A percentile compares a stretch with the other conserved stretches of the same genome.
phyloP scores from a whole-genome alignment of 331 rosid genomes.

The Malus hybrid region DNA sequence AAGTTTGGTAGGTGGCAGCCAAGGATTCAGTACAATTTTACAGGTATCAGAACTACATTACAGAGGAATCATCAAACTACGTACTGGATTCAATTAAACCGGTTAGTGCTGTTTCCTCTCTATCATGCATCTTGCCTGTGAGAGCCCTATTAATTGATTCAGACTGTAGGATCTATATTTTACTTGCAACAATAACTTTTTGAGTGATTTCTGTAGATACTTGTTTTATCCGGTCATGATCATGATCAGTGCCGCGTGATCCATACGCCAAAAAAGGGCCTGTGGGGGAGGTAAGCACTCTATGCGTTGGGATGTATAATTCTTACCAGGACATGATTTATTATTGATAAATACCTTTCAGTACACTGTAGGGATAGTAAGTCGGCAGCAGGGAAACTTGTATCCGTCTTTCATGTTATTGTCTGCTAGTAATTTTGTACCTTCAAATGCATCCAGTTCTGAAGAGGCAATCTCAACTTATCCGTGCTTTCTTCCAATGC shows the following conservation, averaged over 20 bases:
- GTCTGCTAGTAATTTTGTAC: slow-evolving; percentile 43
- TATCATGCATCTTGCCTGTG: slow-evolving; percentile 2
- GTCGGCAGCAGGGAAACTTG: slow-evolving; percentile 88
- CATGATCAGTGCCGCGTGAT: slow-evolving; percentile 71
- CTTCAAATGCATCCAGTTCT: slow-evolving; percentile 39
- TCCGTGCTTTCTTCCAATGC: slow-evolving; percentile 68
- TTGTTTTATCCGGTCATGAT: slow-evolving; percentile 77
- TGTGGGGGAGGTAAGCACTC: slow-evolving; percentile 54
- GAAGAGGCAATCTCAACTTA: slow-evolving; percentile 46
- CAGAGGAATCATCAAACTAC: slow-evolving; percentile 43
- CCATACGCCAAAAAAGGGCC: slow-evolving; percentile 47
- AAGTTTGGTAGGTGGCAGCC: slow-evolving; percentile 8
- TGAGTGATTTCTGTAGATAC: slow-evolving; percentile 38
- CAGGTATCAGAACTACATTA: slow-evolving; percentile 65
- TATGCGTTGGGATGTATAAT: slow-evolving; percentile 7
- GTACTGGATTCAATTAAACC: slow-evolving; percentile 54
- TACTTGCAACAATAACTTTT: too few species aligned
- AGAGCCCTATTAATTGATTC: too few species aligned
- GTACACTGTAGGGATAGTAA: slow-evolving; percentile 78
- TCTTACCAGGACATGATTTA: slow-evolving; percentile 13
- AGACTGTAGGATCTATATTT: background rate
- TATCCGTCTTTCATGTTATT: slow-evolving; percentile 81
- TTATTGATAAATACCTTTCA: slow-evolving; percentile 42
- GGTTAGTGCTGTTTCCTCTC: slow-evolving; percentile 32
- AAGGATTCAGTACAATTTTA: background rate